A percentile compares a stretch with the other conserved stretches of the same genome.
phyloP scores from a whole-genome alignment of 73 alveolate species.

The Paramecium caudatum region DNA sequence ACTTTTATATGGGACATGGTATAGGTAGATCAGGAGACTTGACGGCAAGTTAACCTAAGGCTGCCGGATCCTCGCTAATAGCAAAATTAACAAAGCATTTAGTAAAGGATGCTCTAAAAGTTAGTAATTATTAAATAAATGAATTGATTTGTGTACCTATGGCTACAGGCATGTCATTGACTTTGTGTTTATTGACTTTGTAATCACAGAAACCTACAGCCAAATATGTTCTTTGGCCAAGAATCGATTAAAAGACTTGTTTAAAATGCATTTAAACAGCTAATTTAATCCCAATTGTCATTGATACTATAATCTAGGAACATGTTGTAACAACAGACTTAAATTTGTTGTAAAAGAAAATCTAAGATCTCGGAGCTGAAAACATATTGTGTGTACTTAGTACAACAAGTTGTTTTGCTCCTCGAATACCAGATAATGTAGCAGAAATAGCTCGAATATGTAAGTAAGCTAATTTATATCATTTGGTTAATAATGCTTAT shows the following conservation, averaged over 20 bases:
- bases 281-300: conserved; percentile 89
- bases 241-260: conserved; percentile 98
- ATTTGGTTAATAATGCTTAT: conserved; percentile 97
- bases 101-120: conserved; percentile 77
- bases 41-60: conserved; percentile 98
- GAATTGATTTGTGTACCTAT: conserved; percentile 91
- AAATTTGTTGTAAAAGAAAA: conserved; percentile 80
- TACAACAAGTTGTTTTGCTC: conserved; percentile 98
- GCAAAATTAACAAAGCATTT: conserved; percentile 83
- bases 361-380: conserved; percentile 79
- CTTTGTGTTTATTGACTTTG: conserved; percentile 88
- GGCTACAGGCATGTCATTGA: conserved; percentile 98
- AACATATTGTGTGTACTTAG: conserved; percentile 89
- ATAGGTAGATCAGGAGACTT: conserved; percentile 97
- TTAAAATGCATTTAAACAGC: conserved; percentile 95
- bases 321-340: conserved; percentile 91
- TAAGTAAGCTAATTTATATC: conserved; percentile 86
- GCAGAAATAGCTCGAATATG: conserved; percentile 88
- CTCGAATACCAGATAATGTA: conserved; percentile 95
- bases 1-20: conserved; percentile 98
- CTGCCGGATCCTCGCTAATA: conserved; percentile 98
- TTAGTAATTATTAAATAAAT: conserved; percentile 78
- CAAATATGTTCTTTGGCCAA: conserved; percentile 92
- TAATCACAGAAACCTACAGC: conserved; percentile 86
- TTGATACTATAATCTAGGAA: conserved; percentile 82